Conservation (phyloP, 2,329 filamentous ascomycete genomes). For the Pseudogymnoascus sp. region DNA sequence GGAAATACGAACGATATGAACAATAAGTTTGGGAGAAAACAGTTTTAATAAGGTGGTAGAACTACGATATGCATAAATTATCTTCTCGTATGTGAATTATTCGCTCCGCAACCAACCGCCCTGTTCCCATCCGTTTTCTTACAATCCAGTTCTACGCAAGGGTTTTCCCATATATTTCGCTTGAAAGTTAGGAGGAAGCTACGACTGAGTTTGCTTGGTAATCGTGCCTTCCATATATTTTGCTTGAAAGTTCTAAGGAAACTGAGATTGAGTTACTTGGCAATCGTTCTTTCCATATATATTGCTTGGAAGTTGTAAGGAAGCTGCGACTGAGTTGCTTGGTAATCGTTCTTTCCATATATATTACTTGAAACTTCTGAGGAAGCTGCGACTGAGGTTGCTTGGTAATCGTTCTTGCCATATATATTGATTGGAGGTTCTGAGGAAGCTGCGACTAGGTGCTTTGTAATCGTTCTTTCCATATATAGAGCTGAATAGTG, state of each 20-base stretch:
- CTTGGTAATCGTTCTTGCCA: background rate
- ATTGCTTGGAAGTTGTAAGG: background rate
- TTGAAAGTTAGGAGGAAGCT: background rate
- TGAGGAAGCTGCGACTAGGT: background rate
- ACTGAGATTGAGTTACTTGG: background rate
- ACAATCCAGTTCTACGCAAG: background rate
- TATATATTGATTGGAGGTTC: background rate
- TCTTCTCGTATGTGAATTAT: background rate
- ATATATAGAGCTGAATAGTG: background rate
- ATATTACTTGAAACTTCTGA: background rate
- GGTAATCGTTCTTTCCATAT: background rate
- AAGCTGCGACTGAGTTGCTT: background rate
- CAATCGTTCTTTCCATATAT: background rate
- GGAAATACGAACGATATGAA: constrained; percentile 1
- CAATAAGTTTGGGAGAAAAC: background rate
- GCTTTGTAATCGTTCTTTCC: background rate
- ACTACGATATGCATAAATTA: background rate
- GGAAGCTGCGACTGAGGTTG: background rate
- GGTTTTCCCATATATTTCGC: background rate
- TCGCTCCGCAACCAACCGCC: background rate
- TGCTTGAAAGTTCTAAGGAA: background rate
- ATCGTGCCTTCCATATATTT: background rate
- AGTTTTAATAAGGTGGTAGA: background rate
- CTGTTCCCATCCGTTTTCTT: background rate
- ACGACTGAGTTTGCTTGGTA: background rate